Evolutionary conservation across 2,329 filamentous ascomycete species (phyloP).

Genomic region (Pyrenophora graminea): DNA sequence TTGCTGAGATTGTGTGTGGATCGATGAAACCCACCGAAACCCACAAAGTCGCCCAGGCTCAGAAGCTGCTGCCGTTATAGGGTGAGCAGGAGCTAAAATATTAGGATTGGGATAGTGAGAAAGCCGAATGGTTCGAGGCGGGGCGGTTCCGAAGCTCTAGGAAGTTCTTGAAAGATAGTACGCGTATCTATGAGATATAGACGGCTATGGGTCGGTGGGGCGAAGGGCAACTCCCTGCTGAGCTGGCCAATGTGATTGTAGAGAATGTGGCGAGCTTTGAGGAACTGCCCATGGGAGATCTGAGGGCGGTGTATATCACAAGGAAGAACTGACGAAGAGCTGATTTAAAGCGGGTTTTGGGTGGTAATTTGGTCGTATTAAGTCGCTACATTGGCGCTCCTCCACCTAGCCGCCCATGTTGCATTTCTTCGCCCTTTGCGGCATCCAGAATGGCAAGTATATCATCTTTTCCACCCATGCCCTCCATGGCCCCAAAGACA

Average conservation of each 20-base stretch:
- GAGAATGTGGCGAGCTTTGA: slow-evolving; percentile 16
- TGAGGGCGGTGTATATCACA: slow-evolving; percentile 8
- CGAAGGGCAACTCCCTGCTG: slow-evolving; percentile 14
- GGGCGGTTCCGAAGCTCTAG: slow-evolving; percentile 14
- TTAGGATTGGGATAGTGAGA: not conserved
- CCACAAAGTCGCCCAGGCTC: not conserved
- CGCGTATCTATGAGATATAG: slow-evolving; percentile 16
- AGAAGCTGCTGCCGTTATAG: slow-evolving; percentile 8
- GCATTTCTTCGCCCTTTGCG: slow-evolving; percentile 6
- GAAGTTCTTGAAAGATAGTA: slow-evolving; percentile 14
- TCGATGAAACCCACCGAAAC: slow-evolving; percentile 13
- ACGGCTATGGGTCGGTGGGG: slow-evolving; percentile 14
- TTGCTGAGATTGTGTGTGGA: slow-evolving; percentile 17
- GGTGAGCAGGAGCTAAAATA: slow-evolving; percentile 7
- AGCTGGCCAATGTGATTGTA: slow-evolving; percentile 13
- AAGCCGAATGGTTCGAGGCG: not conserved
- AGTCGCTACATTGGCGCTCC: not conserved
- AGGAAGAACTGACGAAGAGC: not conserved
- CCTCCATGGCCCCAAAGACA: slow-evolving; percentile 13
- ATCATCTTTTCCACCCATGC: slow-evolving; percentile 12
- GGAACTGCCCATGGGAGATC: slow-evolving; percentile 4
- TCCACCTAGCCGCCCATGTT: not conserved
- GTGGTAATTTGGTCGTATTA: not conserved
- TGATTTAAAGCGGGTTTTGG: not conserved
- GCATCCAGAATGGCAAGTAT: slow-evolving; percentile 17